Conservation (phyloP, 108 stramenopile genomes). For the Discostella pseudostelligera region DNA sequence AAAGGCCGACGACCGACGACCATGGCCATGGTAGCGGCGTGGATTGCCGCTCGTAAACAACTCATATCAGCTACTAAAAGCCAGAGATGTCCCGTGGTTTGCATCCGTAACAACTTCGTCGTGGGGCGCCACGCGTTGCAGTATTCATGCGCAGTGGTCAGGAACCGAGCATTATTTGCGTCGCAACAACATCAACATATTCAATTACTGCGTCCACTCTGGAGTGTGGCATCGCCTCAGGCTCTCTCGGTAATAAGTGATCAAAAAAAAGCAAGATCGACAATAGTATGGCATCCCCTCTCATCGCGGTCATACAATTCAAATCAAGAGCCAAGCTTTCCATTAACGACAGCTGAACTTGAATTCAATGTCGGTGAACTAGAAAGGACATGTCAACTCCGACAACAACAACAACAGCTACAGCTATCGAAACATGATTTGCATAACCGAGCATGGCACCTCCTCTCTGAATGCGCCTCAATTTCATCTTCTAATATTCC, state of each 20-base stretch:
- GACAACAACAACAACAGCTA: no score
- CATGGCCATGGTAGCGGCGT: no score
- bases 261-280: no score
- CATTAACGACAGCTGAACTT: constrained; percentile 1
- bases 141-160: background rate
- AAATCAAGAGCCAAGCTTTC: background rate
- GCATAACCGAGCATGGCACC: constrained; percentile 27
- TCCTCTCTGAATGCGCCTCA: constrained; percentile 26
- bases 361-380: constrained; percentile 23
- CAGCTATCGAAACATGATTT: constrained; percentile 18
- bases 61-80: background rate
- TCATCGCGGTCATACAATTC: background rate
- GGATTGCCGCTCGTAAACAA: background rate
- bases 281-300: no score
- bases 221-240: no score
- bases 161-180: no score
- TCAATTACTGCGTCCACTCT: no score
- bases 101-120: no score
- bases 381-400: constrained; percentile 14
- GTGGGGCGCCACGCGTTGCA: background rate
- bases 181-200: no score
- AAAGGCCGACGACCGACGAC: no score
- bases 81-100: background rate
- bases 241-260: no score
- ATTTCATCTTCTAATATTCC: background rate